Evolutionary conservation across 192 early-diverging fungal genomes (phyloP), one percentile per base, ranked within the genome.

Genomic region (Entomortierella lignicola): DNA sequence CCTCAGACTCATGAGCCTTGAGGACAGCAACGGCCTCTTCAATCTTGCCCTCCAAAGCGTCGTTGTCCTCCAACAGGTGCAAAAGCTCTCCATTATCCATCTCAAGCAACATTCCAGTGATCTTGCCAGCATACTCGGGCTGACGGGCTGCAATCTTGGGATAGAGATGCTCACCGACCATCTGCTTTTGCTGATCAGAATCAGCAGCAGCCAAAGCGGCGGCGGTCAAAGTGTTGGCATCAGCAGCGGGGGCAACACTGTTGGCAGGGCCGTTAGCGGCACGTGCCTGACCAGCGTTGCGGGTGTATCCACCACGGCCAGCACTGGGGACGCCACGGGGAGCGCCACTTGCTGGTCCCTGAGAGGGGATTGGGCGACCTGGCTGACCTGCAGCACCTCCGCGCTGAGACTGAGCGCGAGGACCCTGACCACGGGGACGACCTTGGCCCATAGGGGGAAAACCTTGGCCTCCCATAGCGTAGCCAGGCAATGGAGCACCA

Each of bases 41-140:
- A 23, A 79, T 69, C 75, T 69, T 79, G 67, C 63, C 67, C 39
- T 69, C 75, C 66, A 70, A 60, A 66, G 75, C 94, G 47, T 88
- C 91, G 51, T 83, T 77, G 82, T 90, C 89, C 85, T 97, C 97
- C 57, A 98, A 82, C 62, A 98, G 79, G 82, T 94, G 90, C 64
- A 98, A 84, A 59, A 98, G 85, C 82, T 99, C 98, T 59, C 88
- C 82, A 77, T 96, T 96, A 82, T 98, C 96, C 97, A 98, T 99
- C 86, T 99, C 97, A 55, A 98, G 87, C 61, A 97, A 88, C 97
- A 99, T 98, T 65, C 98, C 98, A 32, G 97, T 98, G 81, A 99
- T 95, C 92, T 99, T 98, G 72, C 96, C 95, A 60, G 97, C 95
- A 63, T 87, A 84, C 31, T 90, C 86, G 56, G 89, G 89, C 79